Evolutionary conservation across 106 monocot genomes (phyloP), one percentile per base, ranked within the genome.

Genomic region (Dactylorhiza incarnata): DNA sequence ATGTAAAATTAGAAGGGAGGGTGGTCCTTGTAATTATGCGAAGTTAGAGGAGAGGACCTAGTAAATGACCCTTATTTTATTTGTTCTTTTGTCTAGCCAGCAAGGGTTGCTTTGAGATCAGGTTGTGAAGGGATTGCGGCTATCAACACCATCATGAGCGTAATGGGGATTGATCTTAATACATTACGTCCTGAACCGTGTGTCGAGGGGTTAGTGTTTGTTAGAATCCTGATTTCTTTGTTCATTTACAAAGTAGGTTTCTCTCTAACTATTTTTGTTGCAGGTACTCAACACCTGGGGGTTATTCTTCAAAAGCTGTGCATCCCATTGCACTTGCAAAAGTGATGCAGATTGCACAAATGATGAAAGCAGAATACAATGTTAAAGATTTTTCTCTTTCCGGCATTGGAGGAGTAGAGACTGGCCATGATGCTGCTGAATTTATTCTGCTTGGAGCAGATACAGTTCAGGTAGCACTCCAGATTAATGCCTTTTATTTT

Each of bases 61-160:
- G 9, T 25, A 23, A 23, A 22, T 48, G 9, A 67, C 29, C 44
- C 50, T 66, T 2, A 37, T 37, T 37, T 79, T 19, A 43, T 10
- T 17, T 75, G 12, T 65, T 81, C 73, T 53, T 79, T 76, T 78
- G 20, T 84, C 70, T 77, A 97, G 96, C 93, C 96, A 56, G 87
- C 96, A 59, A 97, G 93, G 67, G 82, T 94, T 7, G 73, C 96
- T 78, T 50, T 97, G 55, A 84, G 84, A 71, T 84, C 88, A 51
- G 93, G 93, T 76, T 97, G 91, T 66, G 96, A 97, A 80, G 96
- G 96, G 22, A 49, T 97, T 76, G 78, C 96, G 71, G 96, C 96
- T 68, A 97, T 97, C 76, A 97, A 97, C 82, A 97, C 96, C 62
- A 94, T 97, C 73, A 93, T 89, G 90, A 97, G 96, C 56, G 96